Evolutionary conservation across 116 monocot species (phyloP), one percentile per base, ranked within the genome.

Genomic region (Iris pallida): DNA sequence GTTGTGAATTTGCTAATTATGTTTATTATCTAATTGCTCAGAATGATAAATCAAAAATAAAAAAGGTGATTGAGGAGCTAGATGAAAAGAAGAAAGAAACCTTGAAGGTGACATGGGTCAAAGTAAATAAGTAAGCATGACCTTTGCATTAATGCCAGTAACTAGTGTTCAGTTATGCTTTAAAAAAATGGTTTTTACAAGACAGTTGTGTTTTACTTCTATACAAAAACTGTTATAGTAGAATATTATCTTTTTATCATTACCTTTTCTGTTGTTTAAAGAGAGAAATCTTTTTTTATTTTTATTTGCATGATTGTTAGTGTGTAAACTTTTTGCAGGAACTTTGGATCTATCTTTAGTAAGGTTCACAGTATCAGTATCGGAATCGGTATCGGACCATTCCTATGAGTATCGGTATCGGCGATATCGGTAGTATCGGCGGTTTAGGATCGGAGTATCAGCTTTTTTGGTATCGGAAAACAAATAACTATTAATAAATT

Each of bases 51-150:
- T 70, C 85, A 47, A 97, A 92, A 76, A 97, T 97, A 30, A 85
- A 85, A 63, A 85, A 83, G 74, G 92, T 92, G 63, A 97, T 97
- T 72, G 97, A 97, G 78, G 90, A 97, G 65, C 66, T 97, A 16
- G 97, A 97, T 72, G 92, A 97, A 75, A 92, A 92, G 73, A 97
- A 97, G 73, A 97, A 90, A 71, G 91, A 97, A 77, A 92, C 92
- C 45, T 71, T 97, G 70, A 80, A 97, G 68, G 70, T 87, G 18
- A 97, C 92, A 57, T 97, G 97, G 97, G 74, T 83, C 64, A 97
- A 97, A 82, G 97, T 97, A 42, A 97, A 92, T 83, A 90, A 92
- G 97, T 97, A 47, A 85, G 87, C 77, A 12, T 30, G 30, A 30
- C 30, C 5, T 30, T 30, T 30, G 30, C 30, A 30, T 30, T 30